Base-by-base conservation (phyloP, 1,139 yeast genomes). In the Nakaseomyces uthaithaninus region DNA sequence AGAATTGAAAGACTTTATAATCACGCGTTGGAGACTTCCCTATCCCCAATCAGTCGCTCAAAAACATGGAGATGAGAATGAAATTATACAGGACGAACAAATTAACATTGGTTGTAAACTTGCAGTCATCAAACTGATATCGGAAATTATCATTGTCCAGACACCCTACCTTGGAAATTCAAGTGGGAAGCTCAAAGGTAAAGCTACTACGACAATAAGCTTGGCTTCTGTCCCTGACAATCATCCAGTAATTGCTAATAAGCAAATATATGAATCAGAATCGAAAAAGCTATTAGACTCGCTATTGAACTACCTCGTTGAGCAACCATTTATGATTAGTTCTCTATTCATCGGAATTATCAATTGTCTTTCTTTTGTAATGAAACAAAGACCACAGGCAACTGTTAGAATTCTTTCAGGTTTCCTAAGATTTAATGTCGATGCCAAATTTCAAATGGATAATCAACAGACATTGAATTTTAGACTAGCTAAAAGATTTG, bases 101-200 rank as follows among this genome's bases (percentile, higher is more conserved):
- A 68, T 78, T 54, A 71, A 77, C 37, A 57, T 77, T 31, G 75
- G 74, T 15, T 66, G 78, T 36, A 78, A 76, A 57, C 64, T 84
- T 20, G 81, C 89, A 34, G 67, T 84, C 22, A 66, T 82, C 41
- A 85, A 82, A 60, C 79, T 89, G 47, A 74, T 86, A 7, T 76
- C 83, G 42, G 74, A 76, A 38, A 74, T 86, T 2, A 75, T 89
- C 28, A 76, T 77, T 42, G 75, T 77, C 22, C 95, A 89, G 52
- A 71, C 83, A 27, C 35, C 46, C 3, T 19, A 36, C 19, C 15
- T 31, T 14, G 27, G 38, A 11, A 12, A 12, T 20, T 31, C 39
- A 18, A 3, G 25, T 38, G 28, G 5, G 30, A 42, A 6, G 55
- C 45, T 37, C 55, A 51, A 34, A 24, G 15, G 18, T 42, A 42